Percentiles rank a stretch among this genome's conserved stretches.
Evolutionary conservation across 164 flowering plant species (phyloP).

Genomic region (Aristolochia contorta): DNA sequence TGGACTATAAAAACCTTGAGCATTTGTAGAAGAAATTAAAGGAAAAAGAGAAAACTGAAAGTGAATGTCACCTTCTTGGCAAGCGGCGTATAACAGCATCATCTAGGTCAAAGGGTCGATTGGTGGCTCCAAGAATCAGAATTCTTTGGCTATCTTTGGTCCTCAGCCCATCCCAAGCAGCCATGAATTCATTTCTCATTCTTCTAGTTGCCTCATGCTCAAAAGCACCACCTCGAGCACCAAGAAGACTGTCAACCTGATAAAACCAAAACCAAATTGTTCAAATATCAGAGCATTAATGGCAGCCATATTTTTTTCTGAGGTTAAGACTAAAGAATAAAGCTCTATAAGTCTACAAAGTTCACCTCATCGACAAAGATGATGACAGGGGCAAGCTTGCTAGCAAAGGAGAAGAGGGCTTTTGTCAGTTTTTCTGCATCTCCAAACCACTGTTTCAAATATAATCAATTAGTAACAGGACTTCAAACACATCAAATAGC

Average conservation of each 20-base stretch:
- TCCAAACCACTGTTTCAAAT: conserved; percentile 87
- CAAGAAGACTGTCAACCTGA: conserved; percentile 66
- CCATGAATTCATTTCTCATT: conserved; percentile 9
- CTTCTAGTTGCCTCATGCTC: conserved; percentile 6
- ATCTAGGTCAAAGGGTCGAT: conserved; percentile 8
- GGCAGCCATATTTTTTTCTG: too few relatives aligned
- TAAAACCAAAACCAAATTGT: conserved; percentile 6
- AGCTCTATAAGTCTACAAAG: neutral
- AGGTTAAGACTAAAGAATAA: neutral
- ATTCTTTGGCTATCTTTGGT: conserved; percentile 6
- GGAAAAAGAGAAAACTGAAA: too few relatives aligned
- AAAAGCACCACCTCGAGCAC: conserved; percentile 2
- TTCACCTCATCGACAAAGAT: conserved; percentile 97
- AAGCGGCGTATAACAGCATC: conserved; percentile 8
- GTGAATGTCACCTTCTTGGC: conserved; percentile 1
- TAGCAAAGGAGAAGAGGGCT: conserved; percentile 95
- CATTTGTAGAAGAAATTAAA: too few relatives aligned
- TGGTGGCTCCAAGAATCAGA: conserved; percentile 9
- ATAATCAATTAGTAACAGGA: conserved; percentile 5
- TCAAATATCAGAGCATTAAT: too few relatives aligned
- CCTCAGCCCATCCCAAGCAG: conserved; percentile 8
- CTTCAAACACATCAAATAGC: neutral
- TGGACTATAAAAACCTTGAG: too few relatives aligned
- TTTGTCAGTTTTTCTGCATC: conserved; percentile 99
- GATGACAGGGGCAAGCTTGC: conserved; percentile 90